These are phyloP conservation scores for Aphelidium insulamus DNA, from an alignment of 371 early-diverging fungal genomes.

Conservation along the genomic window DNA sequence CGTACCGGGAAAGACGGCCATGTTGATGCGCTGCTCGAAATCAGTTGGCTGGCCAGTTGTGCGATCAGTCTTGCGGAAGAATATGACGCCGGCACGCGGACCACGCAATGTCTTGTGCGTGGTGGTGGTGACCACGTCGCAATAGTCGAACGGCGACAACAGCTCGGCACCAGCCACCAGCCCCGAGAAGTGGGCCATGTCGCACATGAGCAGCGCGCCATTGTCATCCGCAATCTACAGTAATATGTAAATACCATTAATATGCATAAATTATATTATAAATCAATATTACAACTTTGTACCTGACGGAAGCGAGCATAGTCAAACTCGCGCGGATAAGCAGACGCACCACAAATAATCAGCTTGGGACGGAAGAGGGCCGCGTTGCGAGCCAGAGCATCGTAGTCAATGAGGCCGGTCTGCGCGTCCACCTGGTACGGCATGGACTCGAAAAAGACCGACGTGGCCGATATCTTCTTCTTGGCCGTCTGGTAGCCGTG, in stretches of 20 bases:
- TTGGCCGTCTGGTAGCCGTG: constrained; percentile 99
- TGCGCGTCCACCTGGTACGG: constrained; percentile 78
- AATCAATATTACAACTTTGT: background rate
- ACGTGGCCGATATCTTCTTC: constrained; percentile 95
- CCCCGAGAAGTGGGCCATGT: constrained; percentile 97
- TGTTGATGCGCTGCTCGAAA: constrained; percentile 83
- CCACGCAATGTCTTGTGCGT: constrained; percentile 99
- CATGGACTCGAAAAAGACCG: constrained; percentile 95
- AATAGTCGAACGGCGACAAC: constrained; percentile 80
- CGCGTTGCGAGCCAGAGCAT: constrained; percentile 74
- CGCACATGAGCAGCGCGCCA: constrained; percentile 86
- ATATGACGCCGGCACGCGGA: constrained; percentile 96
- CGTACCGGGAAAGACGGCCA: constrained; percentile 97
- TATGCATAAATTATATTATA: background rate
- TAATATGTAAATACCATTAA: background rate
- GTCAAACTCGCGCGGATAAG: constrained; percentile 96
- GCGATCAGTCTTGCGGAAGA: constrained; percentile 72
- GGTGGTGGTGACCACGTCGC: constrained; percentile 98
- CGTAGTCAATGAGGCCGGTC: constrained; percentile 88
- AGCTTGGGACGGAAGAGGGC: constrained; percentile 89
- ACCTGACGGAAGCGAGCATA: constrained; percentile 69
- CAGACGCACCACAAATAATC: constrained; percentile 92
- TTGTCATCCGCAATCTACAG: constrained; percentile 63
- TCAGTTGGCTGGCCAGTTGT: constrained; percentile 43
- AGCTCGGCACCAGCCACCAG: constrained; percentile 75